Evolutionary conservation across 768 basidiomycete species (phyloP), one percentile per base, ranked within the genome.

Genomic region (Rhizopogon rudus): DNA sequence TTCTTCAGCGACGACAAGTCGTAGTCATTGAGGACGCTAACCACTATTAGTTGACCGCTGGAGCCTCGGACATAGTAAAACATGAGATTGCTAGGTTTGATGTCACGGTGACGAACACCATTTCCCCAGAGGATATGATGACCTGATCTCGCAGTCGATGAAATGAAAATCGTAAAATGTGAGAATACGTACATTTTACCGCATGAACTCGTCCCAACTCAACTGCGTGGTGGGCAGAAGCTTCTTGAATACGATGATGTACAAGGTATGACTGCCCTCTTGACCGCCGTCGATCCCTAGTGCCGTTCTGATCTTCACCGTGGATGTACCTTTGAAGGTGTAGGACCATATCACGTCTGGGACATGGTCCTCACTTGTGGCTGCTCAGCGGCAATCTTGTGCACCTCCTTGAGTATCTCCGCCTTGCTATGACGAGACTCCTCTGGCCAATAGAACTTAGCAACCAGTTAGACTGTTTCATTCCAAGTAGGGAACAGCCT

Each of bases 21-120:
- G 16, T 52, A 59, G 40, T 59, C 55, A 37, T 59, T 59, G 6
- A 59, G 44, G 10, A 59, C 58, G 14, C 58, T 54, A 28, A 43
- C 44, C 16, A 55, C 43, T 16, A 22, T 22, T 22, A 22, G 22
- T 22, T 22, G 22, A 22, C 22, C 17, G 9, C 9, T 41, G 33
- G 20, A 22, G 22, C 22, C 22, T 46, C 17, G 6, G 2, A 6
- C 14, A 29, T 35, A 29, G 28, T 54, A 40, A 42, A 41, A 59
- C 58, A 59, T 59, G 37, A 59, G 43, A 31, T 56, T 59, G 25
- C 14, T 33, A 28, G 22, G 33, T 35, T 54, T 59, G 43, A 59
- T 41, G 51, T 59, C 55, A n/a, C 58, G 50, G 35, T 59, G 55
- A 16, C 52, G 44, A 2, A 56, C 46, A 14, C 31, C 28, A n/a